A percentile compares a stretch with the other conserved stretches of the same genome.
These are phyloP conservation scores for Podaxis sp. DNA, from an alignment of 768 basidiomycete genomes.

Conservation along the genomic window DNA sequence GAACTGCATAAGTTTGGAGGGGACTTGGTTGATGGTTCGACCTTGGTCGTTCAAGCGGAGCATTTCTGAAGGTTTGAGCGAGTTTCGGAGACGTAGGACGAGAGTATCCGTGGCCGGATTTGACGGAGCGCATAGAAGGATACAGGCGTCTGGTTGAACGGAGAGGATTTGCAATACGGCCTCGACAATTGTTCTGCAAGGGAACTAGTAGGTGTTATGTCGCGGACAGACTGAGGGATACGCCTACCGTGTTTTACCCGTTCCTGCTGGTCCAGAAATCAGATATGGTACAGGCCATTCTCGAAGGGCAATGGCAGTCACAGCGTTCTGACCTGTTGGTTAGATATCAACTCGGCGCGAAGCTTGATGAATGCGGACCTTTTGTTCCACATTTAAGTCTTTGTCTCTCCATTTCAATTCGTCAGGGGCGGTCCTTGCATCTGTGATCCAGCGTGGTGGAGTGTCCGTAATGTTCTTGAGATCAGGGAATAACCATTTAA, in stretches of 20 bases:
- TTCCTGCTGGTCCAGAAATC: conserved; percentile 50
- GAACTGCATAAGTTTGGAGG: conserved; percentile 40
- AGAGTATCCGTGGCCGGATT: conserved; percentile 52
- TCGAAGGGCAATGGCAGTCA: conserved; percentile 38
- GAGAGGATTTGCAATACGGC: conserved; percentile 47
- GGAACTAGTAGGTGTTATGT: not conserved
- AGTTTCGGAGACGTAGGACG: conserved; percentile 34
- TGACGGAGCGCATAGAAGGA: conserved; percentile 50
- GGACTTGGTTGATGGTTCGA: conserved; percentile 50
- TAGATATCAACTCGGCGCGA: not conserved
- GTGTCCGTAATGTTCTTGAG: conserved; percentile 25
- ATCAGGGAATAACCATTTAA: conserved; percentile 47
- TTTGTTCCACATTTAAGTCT: conserved; percentile 47
- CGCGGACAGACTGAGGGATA: not conserved
- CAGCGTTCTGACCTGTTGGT: conserved; percentile 29
- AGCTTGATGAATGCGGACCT: conserved; percentile 25
- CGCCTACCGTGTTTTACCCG: conserved; percentile 47
- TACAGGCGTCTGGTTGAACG: conserved; percentile 43
- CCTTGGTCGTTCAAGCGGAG: conserved; percentile 46
- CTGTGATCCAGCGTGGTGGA: conserved; percentile 21
- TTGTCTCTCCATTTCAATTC: conserved; percentile 38
- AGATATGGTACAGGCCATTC: conserved; percentile 46
- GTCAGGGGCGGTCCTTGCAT: conserved; percentile 24
- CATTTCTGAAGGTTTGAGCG: conserved; percentile 42
- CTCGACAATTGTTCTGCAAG: conserved; percentile 44